Evolutionary conservation across 1,284 basidiomycete species (phyloP).

Genomic region (Rhodotorula sp.): DNA sequence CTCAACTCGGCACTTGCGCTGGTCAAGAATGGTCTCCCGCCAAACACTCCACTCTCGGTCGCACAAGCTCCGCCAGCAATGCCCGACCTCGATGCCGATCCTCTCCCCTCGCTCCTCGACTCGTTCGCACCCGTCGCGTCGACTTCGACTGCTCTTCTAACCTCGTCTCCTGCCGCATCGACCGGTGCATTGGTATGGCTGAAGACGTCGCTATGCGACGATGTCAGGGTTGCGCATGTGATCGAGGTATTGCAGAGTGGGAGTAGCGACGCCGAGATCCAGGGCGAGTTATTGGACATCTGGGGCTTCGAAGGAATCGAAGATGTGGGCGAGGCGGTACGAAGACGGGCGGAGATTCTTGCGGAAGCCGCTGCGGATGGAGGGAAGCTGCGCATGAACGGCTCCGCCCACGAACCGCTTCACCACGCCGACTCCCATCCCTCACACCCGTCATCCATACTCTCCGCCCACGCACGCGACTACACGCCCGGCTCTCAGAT

Average conservation of each 20-base stretch:
- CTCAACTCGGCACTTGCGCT: constrained; percentile 2
- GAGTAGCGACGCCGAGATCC: constrained; percentile 64
- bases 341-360: constrained; percentile 43
- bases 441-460: not conserved
- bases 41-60: not conserved
- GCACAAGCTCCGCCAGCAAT: not conserved
- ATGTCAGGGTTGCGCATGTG: not conserved
- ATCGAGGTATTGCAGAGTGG: constrained; percentile 25
- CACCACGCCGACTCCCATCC: not conserved
- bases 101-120: constrained; percentile 16
- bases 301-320: constrained; percentile 84
- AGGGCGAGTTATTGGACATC: constrained; percentile 73
- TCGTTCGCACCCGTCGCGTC: not conserved
- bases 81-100: constrained; percentile 13
- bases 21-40: constrained; percentile 4
- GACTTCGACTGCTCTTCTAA: not conserved
- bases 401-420: not conserved
- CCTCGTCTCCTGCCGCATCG: not conserved
- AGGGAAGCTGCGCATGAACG: not conserved
- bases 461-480: constrained; percentile 26
- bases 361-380: not conserved
- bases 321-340: constrained; percentile 48
- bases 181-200: constrained; percentile 18
- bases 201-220: constrained; percentile 8
- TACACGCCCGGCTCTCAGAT: constrained; percentile 48